phyloP scores from a whole-genome alignment of 805 yeast genomes.

The Kluyveromyces siamensis region DNA sequence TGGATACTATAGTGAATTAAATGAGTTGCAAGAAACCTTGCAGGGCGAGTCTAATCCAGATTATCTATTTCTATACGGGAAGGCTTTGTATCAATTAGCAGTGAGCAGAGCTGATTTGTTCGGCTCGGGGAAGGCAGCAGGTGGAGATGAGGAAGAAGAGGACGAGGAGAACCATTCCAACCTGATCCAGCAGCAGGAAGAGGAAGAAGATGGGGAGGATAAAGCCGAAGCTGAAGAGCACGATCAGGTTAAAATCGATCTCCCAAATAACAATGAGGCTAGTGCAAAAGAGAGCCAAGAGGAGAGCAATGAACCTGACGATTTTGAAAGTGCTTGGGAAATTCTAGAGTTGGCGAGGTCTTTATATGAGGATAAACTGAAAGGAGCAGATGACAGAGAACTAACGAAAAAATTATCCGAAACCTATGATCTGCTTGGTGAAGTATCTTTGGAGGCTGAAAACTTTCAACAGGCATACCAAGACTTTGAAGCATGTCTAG shows the following conservation, averaged over 20 bases:
- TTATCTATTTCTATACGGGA: constrained; percentile 66
- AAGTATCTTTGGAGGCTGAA: constrained; percentile 82
- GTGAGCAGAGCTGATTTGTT: constrained; percentile 66
- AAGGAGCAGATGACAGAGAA: constrained; percentile 22
- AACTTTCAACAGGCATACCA: constrained; percentile 69
- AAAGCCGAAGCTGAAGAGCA: constrained; percentile 15
- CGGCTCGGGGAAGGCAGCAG: constrained; percentile 38
- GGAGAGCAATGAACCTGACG: constrained; percentile 6
- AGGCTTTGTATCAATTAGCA: constrained; percentile 70
- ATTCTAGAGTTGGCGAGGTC: constrained; percentile 70
- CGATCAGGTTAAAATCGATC: not conserved
- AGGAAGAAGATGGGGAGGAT: constrained; percentile 12
- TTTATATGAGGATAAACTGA: constrained; percentile 33
- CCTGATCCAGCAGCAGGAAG: constrained; percentile 19
- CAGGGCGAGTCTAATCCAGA: constrained; percentile 65
- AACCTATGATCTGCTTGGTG: constrained; percentile 74
- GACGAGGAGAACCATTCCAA: constrained; percentile 19
- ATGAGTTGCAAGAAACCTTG: constrained; percentile 43
- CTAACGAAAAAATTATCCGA: constrained; percentile 53
- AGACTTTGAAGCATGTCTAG: constrained; percentile 54
- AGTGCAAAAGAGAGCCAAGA: constrained; percentile 5
- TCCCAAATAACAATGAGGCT: not conserved
- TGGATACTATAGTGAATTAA: constrained; percentile 64
- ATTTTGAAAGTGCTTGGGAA: constrained; percentile 82
- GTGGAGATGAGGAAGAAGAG: constrained; percentile 22